Evolutionary conservation across 2,329 filamentous ascomycete genomes (phyloP).

Genomic region (Ceratocystiopsis sp.): DNA sequence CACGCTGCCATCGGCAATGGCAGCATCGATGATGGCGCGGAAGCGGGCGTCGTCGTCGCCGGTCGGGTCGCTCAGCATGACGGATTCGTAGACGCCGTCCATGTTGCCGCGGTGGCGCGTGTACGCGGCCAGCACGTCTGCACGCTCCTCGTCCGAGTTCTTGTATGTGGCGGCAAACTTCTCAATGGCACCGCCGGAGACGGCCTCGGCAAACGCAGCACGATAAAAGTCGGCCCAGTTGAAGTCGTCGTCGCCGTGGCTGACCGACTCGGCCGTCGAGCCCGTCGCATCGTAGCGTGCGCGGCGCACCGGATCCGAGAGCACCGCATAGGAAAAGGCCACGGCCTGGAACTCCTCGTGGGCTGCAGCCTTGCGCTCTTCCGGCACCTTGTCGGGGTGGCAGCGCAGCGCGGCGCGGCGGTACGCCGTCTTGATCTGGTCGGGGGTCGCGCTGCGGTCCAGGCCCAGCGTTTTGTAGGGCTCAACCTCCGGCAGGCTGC

Average conservation of each 20-base stretch:
- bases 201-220: conserved; percentile 60
- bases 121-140: conserved; percentile 63
- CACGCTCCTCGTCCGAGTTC: conserved; percentile 66
- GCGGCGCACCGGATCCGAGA: conserved; percentile 67
- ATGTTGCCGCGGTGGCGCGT: conserved; percentile 56
- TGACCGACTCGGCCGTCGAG: conserved; percentile 67
- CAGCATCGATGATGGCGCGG: conserved; percentile 60
- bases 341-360: conserved; percentile 75
- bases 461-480: conserved; percentile 71
- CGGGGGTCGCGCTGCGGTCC: conserved; percentile 50
- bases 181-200: conserved; percentile 58
- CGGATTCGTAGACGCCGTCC: conserved; percentile 57
- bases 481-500: conserved; percentile 39
- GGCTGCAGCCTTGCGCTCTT: conserved; percentile 49
- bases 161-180: conserved; percentile 67
- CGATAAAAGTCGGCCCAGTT: conserved; percentile 84
- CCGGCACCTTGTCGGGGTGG: conserved; percentile 50
- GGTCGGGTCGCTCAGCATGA: conserved; percentile 74
- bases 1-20: conserved; percentile 55
- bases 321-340: conserved; percentile 84
- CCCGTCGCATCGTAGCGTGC: conserved; percentile 81
- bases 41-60: conserved; percentile 85
- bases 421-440: conserved; percentile 81
- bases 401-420: conserved; percentile 76
- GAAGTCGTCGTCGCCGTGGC: conserved; percentile 65